phyloP scores from a whole-genome alignment of 768 basidiomycete species.

The Lactarius psammicola region DNA sequence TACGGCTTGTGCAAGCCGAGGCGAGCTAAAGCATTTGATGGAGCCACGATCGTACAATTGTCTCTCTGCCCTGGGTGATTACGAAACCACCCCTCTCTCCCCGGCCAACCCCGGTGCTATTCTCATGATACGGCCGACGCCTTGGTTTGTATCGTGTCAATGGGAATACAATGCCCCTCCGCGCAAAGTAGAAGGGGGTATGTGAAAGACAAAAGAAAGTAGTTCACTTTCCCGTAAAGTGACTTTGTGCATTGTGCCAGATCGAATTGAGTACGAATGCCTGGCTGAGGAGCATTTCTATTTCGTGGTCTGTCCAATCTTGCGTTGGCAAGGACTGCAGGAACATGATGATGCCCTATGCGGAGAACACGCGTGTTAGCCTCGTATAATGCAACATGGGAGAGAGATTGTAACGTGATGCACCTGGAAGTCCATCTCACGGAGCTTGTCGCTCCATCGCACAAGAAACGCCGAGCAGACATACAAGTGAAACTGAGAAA shows the following conservation, averaged over 20 bases:
- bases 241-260: constrained; percentile 92
- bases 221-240: constrained; percentile 61
- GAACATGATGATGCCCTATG: constrained; percentile 98
- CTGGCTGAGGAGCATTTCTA: constrained; percentile 92
- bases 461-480: constrained; percentile 98
- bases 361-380: neutral
- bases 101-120: neutral
- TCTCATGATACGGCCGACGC: constrained; percentile 8
- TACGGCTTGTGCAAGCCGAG: constrained; percentile 45
- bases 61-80: constrained; percentile 25
- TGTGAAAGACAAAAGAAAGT: neutral
- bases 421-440: constrained; percentile 98
- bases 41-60: constrained; percentile 24
- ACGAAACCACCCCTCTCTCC: neutral
- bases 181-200: constrained; percentile 1
- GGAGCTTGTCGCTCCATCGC: constrained; percentile 89
- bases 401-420: constrained; percentile 34
- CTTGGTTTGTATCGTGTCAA: constrained; percentile 4
- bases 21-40: constrained; percentile 34
- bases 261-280: constrained; percentile 92
- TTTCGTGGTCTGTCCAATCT: constrained; percentile 93
- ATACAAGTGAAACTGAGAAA: constrained; percentile 98
- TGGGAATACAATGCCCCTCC: constrained; percentile 6
- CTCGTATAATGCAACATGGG: neutral
- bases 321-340: constrained; percentile 90